phyloP scores from a whole-genome alignment of 2,329 filamentous ascomycete species.

The Penicillium crustosum region DNA sequence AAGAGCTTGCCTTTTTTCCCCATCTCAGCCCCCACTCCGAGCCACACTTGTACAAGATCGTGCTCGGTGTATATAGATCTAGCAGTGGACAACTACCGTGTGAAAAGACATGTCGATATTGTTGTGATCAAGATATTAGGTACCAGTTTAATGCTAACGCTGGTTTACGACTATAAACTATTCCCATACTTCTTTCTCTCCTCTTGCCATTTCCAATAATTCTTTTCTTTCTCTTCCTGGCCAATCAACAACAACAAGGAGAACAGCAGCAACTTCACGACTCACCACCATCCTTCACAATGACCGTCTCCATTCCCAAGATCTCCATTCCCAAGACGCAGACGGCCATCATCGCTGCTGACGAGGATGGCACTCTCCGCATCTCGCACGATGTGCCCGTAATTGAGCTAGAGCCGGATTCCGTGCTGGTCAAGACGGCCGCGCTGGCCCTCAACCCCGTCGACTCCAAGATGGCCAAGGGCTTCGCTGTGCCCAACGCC shows the following conservation, averaged over 20 bases:
- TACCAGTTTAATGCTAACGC: background rate
- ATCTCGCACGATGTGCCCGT: background rate
- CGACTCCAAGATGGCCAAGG: background rate
- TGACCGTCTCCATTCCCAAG: background rate
- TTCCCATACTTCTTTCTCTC: background rate
- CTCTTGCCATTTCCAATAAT: too few relatives aligned
- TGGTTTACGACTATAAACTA: background rate
- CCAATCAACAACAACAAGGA: too few relatives aligned
- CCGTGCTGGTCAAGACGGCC: background rate
- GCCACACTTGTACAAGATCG: background rate
- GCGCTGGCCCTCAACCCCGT: background rate
- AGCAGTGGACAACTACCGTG: background rate
- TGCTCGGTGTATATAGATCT: background rate
- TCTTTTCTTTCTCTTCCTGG: too few relatives aligned
- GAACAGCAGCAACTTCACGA: too few relatives aligned
- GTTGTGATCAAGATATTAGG: background rate
- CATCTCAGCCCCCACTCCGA: background rate
- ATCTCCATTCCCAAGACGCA: background rate
- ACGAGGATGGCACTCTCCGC: background rate
- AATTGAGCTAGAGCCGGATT: background rate
- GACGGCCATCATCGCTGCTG: background rate
- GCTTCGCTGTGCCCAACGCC: background rate
- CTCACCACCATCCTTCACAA: background rate
- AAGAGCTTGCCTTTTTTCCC: background rate
- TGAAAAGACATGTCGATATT: background rate